These are phyloP conservation scores for Kazachstania africana DNA, from an alignment of 805 yeast genomes.

Conservation along the genomic window DNA sequence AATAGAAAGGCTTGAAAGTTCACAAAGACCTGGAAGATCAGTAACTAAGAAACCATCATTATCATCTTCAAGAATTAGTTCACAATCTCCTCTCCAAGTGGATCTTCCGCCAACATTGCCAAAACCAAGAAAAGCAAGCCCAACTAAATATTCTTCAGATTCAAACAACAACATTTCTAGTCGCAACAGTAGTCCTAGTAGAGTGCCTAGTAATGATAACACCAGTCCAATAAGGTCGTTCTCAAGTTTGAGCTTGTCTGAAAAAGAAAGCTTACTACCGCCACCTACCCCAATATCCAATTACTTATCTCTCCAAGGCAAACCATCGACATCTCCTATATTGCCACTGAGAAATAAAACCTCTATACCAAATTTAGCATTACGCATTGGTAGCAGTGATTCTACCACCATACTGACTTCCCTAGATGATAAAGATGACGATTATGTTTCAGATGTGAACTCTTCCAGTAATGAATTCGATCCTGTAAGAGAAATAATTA, in stretches of 20 bases:
- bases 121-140: constrained; percentile 19
- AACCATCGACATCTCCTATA: constrained; percentile 7
- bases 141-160: constrained; percentile 16
- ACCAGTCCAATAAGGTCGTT: constrained; percentile 8
- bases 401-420: constrained; percentile 3
- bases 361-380: constrained; percentile 6
- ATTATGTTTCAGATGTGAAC: background rate
- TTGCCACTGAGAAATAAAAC: constrained; percentile 1
- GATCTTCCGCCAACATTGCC: constrained; percentile 14
- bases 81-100: constrained; percentile 1
- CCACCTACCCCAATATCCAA: too few relatives aligned
- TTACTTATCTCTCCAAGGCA: too few relatives aligned
- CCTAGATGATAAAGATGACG: background rate
- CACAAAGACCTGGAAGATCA: constrained; percentile 3
- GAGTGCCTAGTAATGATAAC: constrained; percentile 4
- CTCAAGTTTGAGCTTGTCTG: constrained; percentile 3
- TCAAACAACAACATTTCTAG: background rate
- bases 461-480: constrained; percentile 2
- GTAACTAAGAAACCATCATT: background rate
- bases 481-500: constrained; percentile 5
- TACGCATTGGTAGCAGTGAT: constrained; percentile 11
- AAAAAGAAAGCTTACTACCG: too few relatives aligned
- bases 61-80: background rate
- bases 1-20: constrained; percentile 6
- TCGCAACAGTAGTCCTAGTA: constrained; percentile 1